Conservation (phyloP, 2,329 filamentous ascomycete genomes). For the Xylariaceae sp. region DNA sequence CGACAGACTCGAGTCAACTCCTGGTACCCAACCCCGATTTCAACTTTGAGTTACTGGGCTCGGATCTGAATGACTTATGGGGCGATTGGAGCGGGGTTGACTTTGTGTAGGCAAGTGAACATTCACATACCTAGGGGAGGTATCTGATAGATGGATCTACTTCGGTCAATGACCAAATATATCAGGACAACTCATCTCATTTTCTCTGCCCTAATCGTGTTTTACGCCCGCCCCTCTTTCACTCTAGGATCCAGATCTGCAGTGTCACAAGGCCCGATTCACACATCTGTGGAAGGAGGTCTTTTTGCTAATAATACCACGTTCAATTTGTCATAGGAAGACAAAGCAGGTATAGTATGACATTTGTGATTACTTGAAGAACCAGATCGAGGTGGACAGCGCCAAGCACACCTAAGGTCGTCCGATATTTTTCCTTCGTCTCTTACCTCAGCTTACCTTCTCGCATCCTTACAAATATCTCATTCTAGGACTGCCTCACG, state of each 20-base stretch:
- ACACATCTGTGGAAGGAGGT: not conserved
- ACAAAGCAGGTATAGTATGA: too few species aligned
- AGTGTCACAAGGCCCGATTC: not conserved
- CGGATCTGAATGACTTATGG: constrained; percentile 53
- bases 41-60: constrained; percentile 48
- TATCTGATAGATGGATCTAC: not conserved
- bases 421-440: not conserved
- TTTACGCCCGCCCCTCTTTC: not conserved
- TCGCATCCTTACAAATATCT: not conserved
- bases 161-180: not conserved
- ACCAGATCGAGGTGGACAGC: not conserved
- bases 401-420: not conserved
- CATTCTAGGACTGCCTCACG: not conserved
- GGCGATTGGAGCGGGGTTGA: constrained; percentile 36
- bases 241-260: not conserved
- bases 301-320: too few species aligned
- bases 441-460: not conserved
- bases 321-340: too few species aligned
- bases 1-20: constrained; percentile 31
- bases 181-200: not conserved
- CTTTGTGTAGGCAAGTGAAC: constrained; percentile 15
- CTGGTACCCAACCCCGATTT: constrained; percentile 46
- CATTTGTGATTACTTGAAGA: not conserved
- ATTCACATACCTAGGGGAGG: not conserved
- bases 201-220: not conserved